phyloP scores from a whole-genome alignment of 1,284 basidiomycete species.

The Volvariella surrecta region DNA sequence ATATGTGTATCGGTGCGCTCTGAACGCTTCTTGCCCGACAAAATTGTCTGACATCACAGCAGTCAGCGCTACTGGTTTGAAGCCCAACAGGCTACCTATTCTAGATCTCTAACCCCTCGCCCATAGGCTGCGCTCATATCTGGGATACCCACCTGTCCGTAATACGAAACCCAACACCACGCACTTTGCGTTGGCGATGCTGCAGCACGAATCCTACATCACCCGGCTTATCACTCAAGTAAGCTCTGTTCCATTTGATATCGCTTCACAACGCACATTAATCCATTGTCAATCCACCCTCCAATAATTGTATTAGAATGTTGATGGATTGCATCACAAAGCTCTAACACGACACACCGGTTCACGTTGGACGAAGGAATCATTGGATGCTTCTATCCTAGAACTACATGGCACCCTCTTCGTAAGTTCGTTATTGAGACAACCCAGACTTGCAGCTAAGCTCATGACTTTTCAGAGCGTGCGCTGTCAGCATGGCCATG shows the following conservation, averaged over 20 bases:
- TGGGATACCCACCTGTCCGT: conserved; percentile 77
- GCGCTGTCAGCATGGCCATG: conserved; percentile 65
- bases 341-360: conserved; percentile 33
- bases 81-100: neutral
- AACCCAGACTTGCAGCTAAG: neutral
- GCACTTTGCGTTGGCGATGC: conserved; percentile 77
- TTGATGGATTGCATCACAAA: conserved; percentile 86
- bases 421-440: conserved; percentile 30
- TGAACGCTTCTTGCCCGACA: neutral
- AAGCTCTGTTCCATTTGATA: neutral
- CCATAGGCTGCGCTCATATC: conserved; percentile 68
- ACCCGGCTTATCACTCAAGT: conserved; percentile 74
- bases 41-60: neutral
- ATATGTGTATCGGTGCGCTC: conserved; percentile 51
- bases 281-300: neutral
- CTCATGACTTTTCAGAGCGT: conserved; percentile 42
- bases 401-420: conserved; percentile 89
- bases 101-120: neutral
- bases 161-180: conserved; percentile 79
- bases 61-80: conserved; percentile 68
- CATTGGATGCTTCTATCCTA: conserved; percentile 45
- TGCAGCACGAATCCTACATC: conserved; percentile 63
- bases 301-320: conserved; percentile 42
- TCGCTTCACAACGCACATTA: neutral
- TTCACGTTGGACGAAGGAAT: conserved; percentile 28